These are phyloP conservation scores for Wilhelminamyces savonicus DNA, from an alignment of 805 yeast genomes.

Conservation along the genomic window DNA sequence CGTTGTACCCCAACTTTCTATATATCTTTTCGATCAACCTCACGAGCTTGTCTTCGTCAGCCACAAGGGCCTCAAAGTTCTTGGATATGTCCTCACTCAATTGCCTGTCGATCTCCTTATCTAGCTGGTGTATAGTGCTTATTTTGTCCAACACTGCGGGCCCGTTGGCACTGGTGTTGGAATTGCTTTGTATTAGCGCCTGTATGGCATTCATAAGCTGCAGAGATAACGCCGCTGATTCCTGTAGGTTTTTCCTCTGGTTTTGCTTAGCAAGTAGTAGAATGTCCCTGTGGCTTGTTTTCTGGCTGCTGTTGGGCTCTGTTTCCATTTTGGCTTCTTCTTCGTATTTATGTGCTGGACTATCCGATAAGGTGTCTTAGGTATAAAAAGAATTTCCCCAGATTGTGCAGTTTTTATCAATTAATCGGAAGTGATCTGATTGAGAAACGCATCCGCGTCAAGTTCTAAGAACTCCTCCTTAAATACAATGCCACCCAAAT, in stretches of 20 bases:
- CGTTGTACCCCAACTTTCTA: too few species aligned
- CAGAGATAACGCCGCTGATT: constrained; percentile 18
- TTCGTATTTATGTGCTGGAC: too few species aligned
- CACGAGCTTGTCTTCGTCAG: constrained; percentile 6
- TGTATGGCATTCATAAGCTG: constrained; percentile 19
- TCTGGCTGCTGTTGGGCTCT: too few species aligned
- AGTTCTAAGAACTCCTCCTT: too few species aligned
- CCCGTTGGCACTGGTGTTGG: constrained; percentile 9
- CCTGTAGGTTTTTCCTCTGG: constrained; percentile 21
- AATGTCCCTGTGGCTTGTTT: constrained; percentile 18
- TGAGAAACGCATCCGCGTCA: too few species aligned
- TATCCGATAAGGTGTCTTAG: too few species aligned
- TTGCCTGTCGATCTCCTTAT: constrained; percentile 31
- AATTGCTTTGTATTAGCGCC: constrained; percentile 19
- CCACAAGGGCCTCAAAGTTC: constrained; percentile 9
- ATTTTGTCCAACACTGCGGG: constrained; percentile 25
- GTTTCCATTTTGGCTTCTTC: too few species aligned
- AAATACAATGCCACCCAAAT: constrained; percentile 1
- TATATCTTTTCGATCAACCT: constrained; percentile 2
- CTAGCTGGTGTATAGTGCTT: constrained; percentile 34
- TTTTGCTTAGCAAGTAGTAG: constrained; percentile 27
- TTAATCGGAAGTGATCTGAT: too few species aligned
- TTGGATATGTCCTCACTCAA: constrained; percentile 24
- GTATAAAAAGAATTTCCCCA: too few species aligned
- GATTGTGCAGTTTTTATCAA: too few species aligned